These are phyloP conservation scores for Aspergillus bombycis DNA, from an alignment of 2,329 filamentous ascomycete species.

Conservation along the genomic window DNA sequence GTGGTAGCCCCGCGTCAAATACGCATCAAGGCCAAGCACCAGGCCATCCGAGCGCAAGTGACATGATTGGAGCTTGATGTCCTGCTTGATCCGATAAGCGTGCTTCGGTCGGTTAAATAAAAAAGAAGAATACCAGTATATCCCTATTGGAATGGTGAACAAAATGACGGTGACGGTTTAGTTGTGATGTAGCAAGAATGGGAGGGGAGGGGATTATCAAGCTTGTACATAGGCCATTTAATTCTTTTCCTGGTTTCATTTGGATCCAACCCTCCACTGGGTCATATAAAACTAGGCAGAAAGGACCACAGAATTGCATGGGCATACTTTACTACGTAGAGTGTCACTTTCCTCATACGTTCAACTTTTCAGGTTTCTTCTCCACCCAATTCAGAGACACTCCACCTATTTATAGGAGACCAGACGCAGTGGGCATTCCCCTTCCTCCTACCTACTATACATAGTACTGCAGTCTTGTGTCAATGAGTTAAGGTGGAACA, in stretches of 20 bases:
- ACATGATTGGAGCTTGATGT: constrained; percentile 15
- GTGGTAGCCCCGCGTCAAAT: constrained; percentile 13
- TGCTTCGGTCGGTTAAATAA: constrained; percentile 24
- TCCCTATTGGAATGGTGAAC: background rate
- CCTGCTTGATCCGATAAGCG: constrained; percentile 20
- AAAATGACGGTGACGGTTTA: background rate
- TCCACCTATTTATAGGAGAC: constrained; percentile 14
- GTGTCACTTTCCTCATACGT: background rate
- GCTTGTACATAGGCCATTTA: background rate
- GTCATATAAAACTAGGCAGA: background rate
- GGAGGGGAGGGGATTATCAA: background rate
- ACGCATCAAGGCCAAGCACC: constrained; percentile 18
- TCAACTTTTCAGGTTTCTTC: background rate
- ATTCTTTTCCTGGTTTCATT: background rate
- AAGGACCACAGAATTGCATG: background rate
- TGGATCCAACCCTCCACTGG: background rate
- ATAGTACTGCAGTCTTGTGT: background rate
- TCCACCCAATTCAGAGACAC: constrained; percentile 11
- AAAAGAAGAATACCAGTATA: constrained; percentile 10
- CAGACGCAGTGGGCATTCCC: background rate
- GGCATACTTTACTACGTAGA: background rate
- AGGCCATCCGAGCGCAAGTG: constrained; percentile 13
- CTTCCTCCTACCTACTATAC: background rate
- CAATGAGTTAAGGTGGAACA: constrained; percentile 1
- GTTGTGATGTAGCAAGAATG: background rate